Percentiles rank a stretch among this genome's conserved stretches.
phyloP scores from a whole-genome alignment of 2,329 filamentous ascomycete species.

The Berkeleyomyces rouxiae region DNA sequence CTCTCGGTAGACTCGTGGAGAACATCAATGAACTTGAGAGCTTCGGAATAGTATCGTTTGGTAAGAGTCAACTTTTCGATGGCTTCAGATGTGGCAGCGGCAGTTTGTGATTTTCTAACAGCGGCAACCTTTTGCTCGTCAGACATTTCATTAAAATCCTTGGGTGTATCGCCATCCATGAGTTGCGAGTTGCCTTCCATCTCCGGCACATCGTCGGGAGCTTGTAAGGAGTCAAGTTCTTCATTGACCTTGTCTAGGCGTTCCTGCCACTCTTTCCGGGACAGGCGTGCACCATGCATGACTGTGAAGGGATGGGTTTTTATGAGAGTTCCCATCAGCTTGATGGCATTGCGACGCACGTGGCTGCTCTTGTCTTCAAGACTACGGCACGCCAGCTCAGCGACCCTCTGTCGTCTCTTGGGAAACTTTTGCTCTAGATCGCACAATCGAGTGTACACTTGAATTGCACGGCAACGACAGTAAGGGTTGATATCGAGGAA shows the following conservation, averaged over 20 bases:
- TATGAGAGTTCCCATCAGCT: conserved; percentile 71
- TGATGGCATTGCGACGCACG: conserved; percentile 87
- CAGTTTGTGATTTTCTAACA: conserved; percentile 65
- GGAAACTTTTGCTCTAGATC: conserved; percentile 94
- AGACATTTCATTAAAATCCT: conserved; percentile 61
- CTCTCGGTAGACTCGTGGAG: conserved; percentile 66
- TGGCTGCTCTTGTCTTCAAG: conserved; percentile 97
- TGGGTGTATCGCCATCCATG: conserved; percentile 70
- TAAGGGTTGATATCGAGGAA: conserved; percentile 96
- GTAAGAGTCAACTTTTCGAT: conserved; percentile 78
- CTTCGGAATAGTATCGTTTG: conserved; percentile 82
- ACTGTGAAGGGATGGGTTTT: conserved; percentile 89
- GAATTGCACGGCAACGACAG: conserved; percentile 76
- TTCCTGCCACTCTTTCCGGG: conserved; percentile 68
- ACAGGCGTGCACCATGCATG: conserved; percentile 76
- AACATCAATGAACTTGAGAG: conserved; percentile 82
- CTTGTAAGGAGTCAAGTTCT: conserved; percentile 66
- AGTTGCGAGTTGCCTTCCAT: conserved; percentile 60
- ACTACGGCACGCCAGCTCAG: conserved; percentile 74
- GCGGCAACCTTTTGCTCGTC: conserved; percentile 62
- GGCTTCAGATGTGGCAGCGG: conserved; percentile 75
- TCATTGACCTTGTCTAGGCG: conserved; percentile 68
- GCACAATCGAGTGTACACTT: conserved; percentile 83
- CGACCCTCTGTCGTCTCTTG: conserved; percentile 72
- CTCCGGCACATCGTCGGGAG: conserved; percentile 56